Evolutionary conservation across 2,329 filamentous ascomycete genomes (phyloP).

Genomic region (Exophiala viscosa): DNA sequence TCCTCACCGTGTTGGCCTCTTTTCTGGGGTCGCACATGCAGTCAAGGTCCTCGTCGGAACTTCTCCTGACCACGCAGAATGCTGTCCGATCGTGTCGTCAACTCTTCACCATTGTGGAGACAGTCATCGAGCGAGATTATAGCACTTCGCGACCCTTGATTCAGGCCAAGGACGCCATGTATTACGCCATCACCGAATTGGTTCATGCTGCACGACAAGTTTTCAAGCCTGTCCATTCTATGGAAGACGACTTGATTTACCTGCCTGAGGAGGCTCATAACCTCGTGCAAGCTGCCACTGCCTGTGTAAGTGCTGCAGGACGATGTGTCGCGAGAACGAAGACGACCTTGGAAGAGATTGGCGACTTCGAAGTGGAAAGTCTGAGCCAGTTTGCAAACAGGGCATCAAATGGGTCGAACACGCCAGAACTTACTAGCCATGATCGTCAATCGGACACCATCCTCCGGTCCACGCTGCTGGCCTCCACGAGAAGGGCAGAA

Average conservation of each 20-base stretch:
- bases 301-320: constrained; percentile 83
- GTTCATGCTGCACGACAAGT: constrained; percentile 78
- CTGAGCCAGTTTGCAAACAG: constrained; percentile 12
- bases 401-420: constrained; percentile 19
- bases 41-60: constrained; percentile 81
- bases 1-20: constrained; percentile 84
- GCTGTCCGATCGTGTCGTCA: constrained; percentile 77
- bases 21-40: constrained; percentile 93
- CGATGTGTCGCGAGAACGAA: constrained; percentile 88
- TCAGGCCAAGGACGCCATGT: constrained; percentile 70
- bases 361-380: constrained; percentile 67
- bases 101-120: constrained; percentile 74
- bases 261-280: constrained; percentile 74
- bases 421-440: constrained; percentile 50
- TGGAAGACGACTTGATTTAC: constrained; percentile 71
- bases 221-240: constrained; percentile 63
- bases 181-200: constrained; percentile 72
- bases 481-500: neutral
- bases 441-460: constrained; percentile 1
- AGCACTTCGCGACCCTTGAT: constrained; percentile 64
- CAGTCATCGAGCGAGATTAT: constrained; percentile 73
- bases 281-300: constrained; percentile 74
- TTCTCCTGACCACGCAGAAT: constrained; percentile 76
- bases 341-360: constrained; percentile 78
- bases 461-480: neutral